phyloP scores from a whole-genome alignment of 495 filamentous ascomycete genomes.

The Aspergillus bridgeri region DNA sequence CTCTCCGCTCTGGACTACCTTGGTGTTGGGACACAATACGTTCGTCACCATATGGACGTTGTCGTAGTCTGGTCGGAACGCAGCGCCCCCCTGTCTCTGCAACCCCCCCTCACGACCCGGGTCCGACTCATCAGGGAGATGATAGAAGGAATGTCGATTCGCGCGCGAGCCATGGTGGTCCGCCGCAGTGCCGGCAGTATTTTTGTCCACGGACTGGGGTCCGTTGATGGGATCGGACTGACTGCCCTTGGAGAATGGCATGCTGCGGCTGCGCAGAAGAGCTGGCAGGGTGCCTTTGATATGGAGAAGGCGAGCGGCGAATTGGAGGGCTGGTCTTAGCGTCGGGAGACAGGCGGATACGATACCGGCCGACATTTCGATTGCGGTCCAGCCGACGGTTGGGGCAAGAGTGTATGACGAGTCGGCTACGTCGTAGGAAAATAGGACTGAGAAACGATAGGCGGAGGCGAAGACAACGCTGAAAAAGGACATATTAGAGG shows the following conservation, averaged over 20 bases:
- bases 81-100: constrained; percentile 4
- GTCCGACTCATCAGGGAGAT: constrained; percentile 16
- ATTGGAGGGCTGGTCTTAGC: constrained; percentile 28
- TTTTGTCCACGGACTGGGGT: constrained; percentile 3
- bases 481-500: neutral
- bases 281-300: constrained; percentile 13
- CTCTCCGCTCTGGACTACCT: neutral
- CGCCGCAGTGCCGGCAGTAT: neutral
- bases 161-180: neutral
- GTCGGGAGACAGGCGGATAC: constrained; percentile 45
- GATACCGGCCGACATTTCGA: constrained; percentile 46
- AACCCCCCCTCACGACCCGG: neutral
- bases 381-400: constrained; percentile 41
- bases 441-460: constrained; percentile 34
- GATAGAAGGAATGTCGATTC: constrained; percentile 19
- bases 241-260: constrained; percentile 6
- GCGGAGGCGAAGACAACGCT: constrained; percentile 37
- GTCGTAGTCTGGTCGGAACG: constrained; percentile 20
- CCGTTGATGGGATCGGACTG: constrained; percentile 4
- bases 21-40: constrained; percentile 6
- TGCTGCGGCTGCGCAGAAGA: constrained; percentile 10
- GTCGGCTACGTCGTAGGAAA: constrained; percentile 30
- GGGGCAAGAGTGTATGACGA: constrained; percentile 39
- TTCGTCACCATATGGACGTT: constrained; percentile 16
- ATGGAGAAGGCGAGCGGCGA: constrained; percentile 15